A percentile compares a stretch with the other conserved stretches of the same genome.
Conservation (phyloP, 768 basidiomycete genomes). For the Punctularia strigosozonata region DNA sequence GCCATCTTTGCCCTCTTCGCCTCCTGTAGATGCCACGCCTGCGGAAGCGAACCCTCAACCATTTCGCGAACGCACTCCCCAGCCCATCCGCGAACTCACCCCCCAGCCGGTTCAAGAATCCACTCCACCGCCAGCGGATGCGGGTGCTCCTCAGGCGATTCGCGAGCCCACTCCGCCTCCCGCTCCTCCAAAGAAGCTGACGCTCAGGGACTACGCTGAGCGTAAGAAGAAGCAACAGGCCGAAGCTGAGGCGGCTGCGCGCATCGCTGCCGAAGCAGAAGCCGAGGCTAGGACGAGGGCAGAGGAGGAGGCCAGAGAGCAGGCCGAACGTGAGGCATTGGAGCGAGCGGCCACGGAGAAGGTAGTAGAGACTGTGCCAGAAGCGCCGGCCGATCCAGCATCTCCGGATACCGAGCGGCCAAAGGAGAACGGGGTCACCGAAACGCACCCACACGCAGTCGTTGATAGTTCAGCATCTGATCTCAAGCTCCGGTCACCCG, state of each 20-base stretch:
- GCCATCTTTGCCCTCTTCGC: neutral
- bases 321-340: too few species aligned
- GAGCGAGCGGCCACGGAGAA: too few species aligned
- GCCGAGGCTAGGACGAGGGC: too few species aligned
- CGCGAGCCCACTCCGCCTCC: neutral
- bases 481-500: too few species aligned
- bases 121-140: neutral
- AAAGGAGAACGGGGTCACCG: too few species aligned
- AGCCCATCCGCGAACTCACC: neutral
- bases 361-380: too few species aligned
- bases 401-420: too few species aligned
- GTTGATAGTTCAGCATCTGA: too few species aligned
- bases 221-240: neutral
- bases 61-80: neutral
- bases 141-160: neutral
- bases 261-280: neutral
- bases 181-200: neutral
- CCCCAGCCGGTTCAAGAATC: neutral
- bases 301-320: too few species aligned
- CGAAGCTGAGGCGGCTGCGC: neutral
- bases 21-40: neutral
- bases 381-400: too few species aligned
- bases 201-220: neutral
- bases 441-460: too few species aligned
- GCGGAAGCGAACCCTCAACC: neutral